phyloP scores from a whole-genome alignment of 2,329 filamentous ascomycete species.

The Dactylella cylindrospora region DNA sequence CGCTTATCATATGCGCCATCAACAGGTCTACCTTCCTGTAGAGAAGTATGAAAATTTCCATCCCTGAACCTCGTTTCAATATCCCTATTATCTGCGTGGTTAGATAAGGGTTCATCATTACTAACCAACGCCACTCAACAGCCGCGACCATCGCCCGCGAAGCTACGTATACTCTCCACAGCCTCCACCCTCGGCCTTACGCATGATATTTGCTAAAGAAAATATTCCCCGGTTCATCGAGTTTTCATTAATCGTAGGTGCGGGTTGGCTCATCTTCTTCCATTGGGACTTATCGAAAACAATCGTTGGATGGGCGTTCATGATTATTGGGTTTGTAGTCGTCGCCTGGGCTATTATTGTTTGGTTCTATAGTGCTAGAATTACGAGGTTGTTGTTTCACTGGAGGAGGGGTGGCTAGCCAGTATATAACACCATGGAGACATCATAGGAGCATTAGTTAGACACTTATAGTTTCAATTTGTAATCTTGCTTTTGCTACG shows the following conservation, averaged over 20 bases:
- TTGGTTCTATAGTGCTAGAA: no score
- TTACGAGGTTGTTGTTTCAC: no score
- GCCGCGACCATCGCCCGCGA: neutral
- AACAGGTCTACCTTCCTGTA: conserved; percentile 6
- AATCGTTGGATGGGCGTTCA: neutral
- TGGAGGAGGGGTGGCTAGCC: no score
- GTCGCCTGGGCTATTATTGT: no score
- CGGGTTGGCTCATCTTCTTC: neutral
- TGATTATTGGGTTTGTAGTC: neutral
- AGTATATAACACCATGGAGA: no score
- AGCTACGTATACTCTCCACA: neutral
- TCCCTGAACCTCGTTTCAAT: neutral
- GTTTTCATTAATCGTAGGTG: neutral
- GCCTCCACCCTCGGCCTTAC: no score
- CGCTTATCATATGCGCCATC: neutral
- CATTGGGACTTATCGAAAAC: conserved; percentile 1
- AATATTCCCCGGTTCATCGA: conserved; percentile 1
- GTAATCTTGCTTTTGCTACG: no score
- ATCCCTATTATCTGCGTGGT: conserved; percentile 11
- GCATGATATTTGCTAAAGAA: neutral
- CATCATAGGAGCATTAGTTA: no score
- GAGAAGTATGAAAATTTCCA: neutral
- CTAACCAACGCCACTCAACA: no score
- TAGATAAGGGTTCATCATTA: neutral
- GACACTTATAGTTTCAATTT: no score